phyloP scores from a whole-genome alignment of 345 rosid species.

The Eucalyptus guilfoylei region DNA sequence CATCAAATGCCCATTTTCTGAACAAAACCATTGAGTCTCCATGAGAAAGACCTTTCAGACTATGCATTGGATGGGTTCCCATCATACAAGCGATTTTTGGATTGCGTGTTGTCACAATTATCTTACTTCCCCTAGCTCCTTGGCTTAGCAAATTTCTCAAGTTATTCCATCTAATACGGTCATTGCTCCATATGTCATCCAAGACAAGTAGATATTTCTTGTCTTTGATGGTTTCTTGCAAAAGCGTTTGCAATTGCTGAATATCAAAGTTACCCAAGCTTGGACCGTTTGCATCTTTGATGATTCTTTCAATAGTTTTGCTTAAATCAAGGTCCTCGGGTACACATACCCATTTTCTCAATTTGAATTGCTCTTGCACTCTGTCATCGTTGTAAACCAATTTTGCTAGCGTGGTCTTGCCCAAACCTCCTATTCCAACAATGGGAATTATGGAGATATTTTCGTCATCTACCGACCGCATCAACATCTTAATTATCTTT shows the following conservation, averaged over 20 bases:
- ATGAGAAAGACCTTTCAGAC: neutral
- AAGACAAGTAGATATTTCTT: neutral
- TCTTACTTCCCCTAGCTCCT: neutral
- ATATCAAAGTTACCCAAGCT: neutral
- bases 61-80: neutral
- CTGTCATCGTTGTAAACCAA: neutral
- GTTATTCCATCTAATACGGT: neutral
- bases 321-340: neutral
- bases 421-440: neutral
- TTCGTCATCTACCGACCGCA: accelerated
- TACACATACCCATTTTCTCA: neutral
- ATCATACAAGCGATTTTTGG: accelerated
- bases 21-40: neutral
- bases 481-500: neutral
- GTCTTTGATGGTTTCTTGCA: neutral
- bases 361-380: neutral
- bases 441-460: neutral
- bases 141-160: neutral
- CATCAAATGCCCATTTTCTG: neutral
- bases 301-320: neutral
- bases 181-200: neutral
- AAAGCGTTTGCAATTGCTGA: neutral
- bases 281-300: neutral
- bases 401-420: neutral
- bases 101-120: neutral